Base-by-base conservation (phyloP, 1,284 basidiomycete species). In the Trametes pubescens region DNA sequence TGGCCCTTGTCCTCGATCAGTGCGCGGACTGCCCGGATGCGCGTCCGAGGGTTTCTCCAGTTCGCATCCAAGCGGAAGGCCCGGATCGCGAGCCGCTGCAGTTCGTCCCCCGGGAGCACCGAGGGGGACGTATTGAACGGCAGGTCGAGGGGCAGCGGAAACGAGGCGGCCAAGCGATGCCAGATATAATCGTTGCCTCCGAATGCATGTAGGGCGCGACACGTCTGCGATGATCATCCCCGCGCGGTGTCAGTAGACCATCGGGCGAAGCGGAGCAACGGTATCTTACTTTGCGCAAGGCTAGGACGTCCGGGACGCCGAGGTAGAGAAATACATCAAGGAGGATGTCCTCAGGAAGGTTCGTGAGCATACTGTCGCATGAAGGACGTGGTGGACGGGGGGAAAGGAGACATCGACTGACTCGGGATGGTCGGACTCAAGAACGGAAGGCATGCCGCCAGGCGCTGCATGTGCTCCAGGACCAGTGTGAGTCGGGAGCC, bases 21-120 rank as follows among this genome's bases (percentile, higher is more conserved):
- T 35, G 76, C 74, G 21, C 72, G 75, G 32, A 81, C 73, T 43
- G 74, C 68, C 54, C 72, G 75, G 54, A 84, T 76, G 26, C 66
- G 70, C 1, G 82, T 74, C 13, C 68, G 69, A 14, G 73, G 72
- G 51, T 75, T 73, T 51, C 75, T 73, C 87, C 86, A 88, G 65
- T 84, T 87, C 46, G 70, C 75, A 51, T 88, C 84, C 24, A 88
- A 75, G 32, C 77, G 80, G 60, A 87, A 71, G 7, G 85, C 82
- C 48, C 75, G 75, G 18, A 82, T 75, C 6, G 74, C 75, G 40
- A 76, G 74, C 14, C 69, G 69, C 57, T 80, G 78, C 22, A 84
- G 69, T 47, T 78, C 68, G 32, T 71, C 64, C 14, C 76, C 76
- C 0, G 77, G 65, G 1, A 83, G 73, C 35, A 71, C 55, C 26